These are phyloP conservation scores for Fusarium palustre DNA, from an alignment of 2,329 filamentous ascomycete genomes.

Conservation along the genomic window DNA sequence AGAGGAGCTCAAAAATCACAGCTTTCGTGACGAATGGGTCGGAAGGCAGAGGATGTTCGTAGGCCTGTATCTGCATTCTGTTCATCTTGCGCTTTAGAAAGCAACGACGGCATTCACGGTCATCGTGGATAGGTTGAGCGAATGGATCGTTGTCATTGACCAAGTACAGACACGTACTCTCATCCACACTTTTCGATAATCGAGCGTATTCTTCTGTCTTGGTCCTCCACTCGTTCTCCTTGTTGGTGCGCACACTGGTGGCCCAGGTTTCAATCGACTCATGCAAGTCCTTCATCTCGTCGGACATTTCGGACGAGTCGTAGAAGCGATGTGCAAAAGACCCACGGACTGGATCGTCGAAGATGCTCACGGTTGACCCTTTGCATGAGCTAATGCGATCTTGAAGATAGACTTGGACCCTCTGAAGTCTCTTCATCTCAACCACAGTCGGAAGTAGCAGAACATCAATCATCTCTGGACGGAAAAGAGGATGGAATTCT, in stretches of 20 bases:
- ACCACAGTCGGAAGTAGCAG: conserved; percentile 28
- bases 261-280: conserved; percentile 45
- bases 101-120: conserved; percentile 53
- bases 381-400: conserved; percentile 32
- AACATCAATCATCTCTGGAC: conserved; percentile 41
- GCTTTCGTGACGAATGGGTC: conserved; percentile 48
- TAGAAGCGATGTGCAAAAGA: conserved; percentile 48
- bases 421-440: conserved; percentile 39
- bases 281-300: conserved; percentile 31
- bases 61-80: conserved; percentile 52
- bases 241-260: conserved; percentile 27
- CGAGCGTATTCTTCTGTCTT: conserved; percentile 49
- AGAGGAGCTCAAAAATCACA: conserved; percentile 57
- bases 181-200: conserved; percentile 49
- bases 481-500: conserved; percentile 41
- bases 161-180: conserved; percentile 49
- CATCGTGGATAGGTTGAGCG: conserved; percentile 35
- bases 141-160: conserved; percentile 35
- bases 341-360: conserved; percentile 42
- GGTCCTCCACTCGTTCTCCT: conserved; percentile 51
- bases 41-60: conserved; percentile 56
- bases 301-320: conserved; percentile 35
- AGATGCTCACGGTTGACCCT: conserved; percentile 32
- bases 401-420: conserved; percentile 39
- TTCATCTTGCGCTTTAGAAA: conserved; percentile 45